phyloP scores from a whole-genome alignment of 2,329 filamentous ascomycete genomes.

The Ceratocystis diversiconidia region DNA sequence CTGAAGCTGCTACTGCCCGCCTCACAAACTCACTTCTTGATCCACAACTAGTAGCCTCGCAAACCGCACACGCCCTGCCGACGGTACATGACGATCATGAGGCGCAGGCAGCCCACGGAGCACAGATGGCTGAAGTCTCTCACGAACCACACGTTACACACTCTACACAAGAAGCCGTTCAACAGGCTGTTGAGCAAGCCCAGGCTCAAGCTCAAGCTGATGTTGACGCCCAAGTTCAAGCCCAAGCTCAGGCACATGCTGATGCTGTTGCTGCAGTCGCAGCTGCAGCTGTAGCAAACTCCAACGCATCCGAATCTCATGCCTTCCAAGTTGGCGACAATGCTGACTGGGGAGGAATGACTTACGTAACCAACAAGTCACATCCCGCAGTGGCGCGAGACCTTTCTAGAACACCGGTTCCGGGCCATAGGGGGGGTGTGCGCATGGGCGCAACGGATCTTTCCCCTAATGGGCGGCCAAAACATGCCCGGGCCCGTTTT shows the following conservation, averaged over 20 bases:
- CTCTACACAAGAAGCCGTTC: neutral
- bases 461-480: conserved; percentile 33
- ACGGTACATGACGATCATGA: conserved; percentile 1
- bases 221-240: neutral
- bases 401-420: conserved; percentile 23
- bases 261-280: conserved; percentile 22
- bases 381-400: conserved; percentile 11
- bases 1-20: conserved; percentile 42
- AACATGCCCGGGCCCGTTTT: conserved; percentile 44
- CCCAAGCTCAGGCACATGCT: conserved; percentile 7
- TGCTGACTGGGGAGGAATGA: conserved; percentile 37
- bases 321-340: conserved; percentile 21
- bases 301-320: conserved; percentile 21
- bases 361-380: conserved; percentile 30
- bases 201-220: conserved; percentile 18
- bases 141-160: neutral
- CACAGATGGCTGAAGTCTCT: neutral
- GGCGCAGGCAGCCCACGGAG: neutral
- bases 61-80: conserved; percentile 4
- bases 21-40: conserved; percentile 42
- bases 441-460: conserved; percentile 37
- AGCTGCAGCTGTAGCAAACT: conserved; percentile 24
- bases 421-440: conserved; percentile 34
- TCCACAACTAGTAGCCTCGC: conserved; percentile 29
- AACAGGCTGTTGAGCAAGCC: conserved; percentile 7